Evolutionary conservation across 768 basidiomycete genomes (phyloP).

Genomic region (Pulveroboletus sp.): DNA sequence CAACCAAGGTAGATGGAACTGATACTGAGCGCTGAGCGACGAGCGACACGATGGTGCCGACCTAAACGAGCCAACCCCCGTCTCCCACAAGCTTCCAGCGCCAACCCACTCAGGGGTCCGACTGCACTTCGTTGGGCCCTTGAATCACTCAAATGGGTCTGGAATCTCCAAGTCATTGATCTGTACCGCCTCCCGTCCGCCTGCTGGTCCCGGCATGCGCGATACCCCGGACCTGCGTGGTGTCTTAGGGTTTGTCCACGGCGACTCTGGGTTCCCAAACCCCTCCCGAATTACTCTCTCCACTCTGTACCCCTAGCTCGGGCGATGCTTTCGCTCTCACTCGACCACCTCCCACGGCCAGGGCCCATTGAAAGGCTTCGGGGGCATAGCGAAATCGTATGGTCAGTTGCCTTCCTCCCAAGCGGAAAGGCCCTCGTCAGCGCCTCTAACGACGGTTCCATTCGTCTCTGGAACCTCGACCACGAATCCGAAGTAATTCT

Average conservation of each 20-base stretch:
- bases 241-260: conserved; percentile 29
- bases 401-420: conserved; percentile 28
- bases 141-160: conserved; percentile 27
- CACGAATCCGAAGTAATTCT: conserved; percentile 22
- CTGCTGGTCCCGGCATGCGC: conserved; percentile 30
- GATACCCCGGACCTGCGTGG: conserved; percentile 26
- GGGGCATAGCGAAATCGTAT: conserved; percentile 27
- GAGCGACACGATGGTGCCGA: conserved; percentile 3
- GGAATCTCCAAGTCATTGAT: conserved; percentile 30
- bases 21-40: neutral
- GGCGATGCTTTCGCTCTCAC: conserved; percentile 29
- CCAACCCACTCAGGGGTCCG: conserved; percentile 30
- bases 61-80: conserved; percentile 1
- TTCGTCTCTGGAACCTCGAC: conserved; percentile 29
- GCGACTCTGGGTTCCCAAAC: conserved; percentile 23
- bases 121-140: conserved; percentile 17
- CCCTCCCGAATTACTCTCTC: conserved; percentile 20
- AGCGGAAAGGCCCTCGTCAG: conserved; percentile 22
- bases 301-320: conserved; percentile 22
- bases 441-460: conserved; percentile 28
- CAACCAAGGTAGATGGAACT: neutral
- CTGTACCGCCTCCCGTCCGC: conserved; percentile 30
- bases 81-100: conserved; percentile 27
- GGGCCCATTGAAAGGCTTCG: conserved; percentile 18
- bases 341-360: conserved; percentile 26